Base-by-base conservation (phyloP, 805 yeast species). In the Kluyveromyces lactis region DNA sequence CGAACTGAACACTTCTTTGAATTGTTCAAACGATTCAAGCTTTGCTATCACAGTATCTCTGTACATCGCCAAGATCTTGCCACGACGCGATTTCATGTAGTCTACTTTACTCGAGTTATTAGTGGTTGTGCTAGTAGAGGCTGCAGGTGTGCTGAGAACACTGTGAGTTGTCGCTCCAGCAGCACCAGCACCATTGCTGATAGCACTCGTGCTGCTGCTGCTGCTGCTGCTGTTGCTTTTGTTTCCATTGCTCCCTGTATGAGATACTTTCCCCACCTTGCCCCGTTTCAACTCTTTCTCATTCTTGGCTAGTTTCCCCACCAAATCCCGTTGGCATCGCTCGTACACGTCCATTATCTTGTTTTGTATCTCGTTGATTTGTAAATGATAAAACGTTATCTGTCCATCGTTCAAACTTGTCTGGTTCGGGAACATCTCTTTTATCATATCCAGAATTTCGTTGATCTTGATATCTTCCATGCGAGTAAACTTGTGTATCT, bases 381-480 rank as follows among this genome's bases (percentile, higher is more conserved):
- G 53, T 30, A 58, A 38, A 39, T 56, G 52, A 39, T 58, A 60
- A 45, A 58, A 56, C 27, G 55, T 56, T 29, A 58, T 39, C 37
- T 58, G 63, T 2, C 63, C 63, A 44, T 58, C 62, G 7, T 51
- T 46, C 24, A 58, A 41, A 10, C 58, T 51, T n/a, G 56, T 55
- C 27, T 55, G 58, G 31, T 48, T 49, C 2, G 62, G 61, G 33
- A 59, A 58, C 19, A 54, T 36, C 12, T 45, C 42, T 31, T 55
- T 48, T n/a, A 59, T 53, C 9, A 54, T 50, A 13, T 43, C 46
- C 19, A 59, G 43, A 12, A 58, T 55, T 39, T 58, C 63, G 43
- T 55, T 55, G 26, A 54, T 55, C n/a, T 26, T 43, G 12, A 40
- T 46, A 26, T 51, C 53, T 19, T 48, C 51, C 10, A 42, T 37